Conservation (phyloP, 768 basidiomycete genomes). For the Leucosporidium scottii region DNA sequence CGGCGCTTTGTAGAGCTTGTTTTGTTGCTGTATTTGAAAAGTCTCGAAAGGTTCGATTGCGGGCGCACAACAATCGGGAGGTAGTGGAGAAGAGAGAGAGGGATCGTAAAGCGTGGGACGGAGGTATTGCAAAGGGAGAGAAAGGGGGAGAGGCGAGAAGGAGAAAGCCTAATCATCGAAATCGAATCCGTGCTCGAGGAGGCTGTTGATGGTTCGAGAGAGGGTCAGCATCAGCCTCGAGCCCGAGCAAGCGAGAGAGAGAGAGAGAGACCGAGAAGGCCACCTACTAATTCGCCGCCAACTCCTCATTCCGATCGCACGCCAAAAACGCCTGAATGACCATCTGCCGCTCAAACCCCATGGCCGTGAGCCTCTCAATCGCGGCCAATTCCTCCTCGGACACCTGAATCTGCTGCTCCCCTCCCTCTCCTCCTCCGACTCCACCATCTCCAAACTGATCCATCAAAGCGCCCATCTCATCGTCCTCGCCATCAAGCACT, state of each 20-base stretch:
- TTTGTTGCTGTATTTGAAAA: no score
- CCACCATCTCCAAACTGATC: conserved; percentile 23
- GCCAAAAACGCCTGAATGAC: conserved; percentile 88
- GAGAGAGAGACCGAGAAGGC: not conserved
- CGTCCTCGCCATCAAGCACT: conserved; percentile 42
- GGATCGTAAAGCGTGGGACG: no score
- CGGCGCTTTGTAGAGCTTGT: no score
- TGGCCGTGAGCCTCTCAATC: conserved; percentile 75
- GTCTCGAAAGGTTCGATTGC: no score
- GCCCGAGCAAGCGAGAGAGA: not conserved
- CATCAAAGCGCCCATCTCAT: conserved; percentile 40
- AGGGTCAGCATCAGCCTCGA: no score
- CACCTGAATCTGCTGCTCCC: conserved; percentile 58
- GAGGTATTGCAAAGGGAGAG: not conserved
- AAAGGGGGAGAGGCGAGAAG: not conserved
- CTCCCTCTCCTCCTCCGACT: conserved; percentile 36
- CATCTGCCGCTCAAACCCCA: conserved; percentile 75
- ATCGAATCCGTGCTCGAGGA: conserved; percentile 1
- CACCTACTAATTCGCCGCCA: conserved; percentile 72
- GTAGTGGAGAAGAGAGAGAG: no score
- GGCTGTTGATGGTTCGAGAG: not conserved
- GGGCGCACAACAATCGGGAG: no score
- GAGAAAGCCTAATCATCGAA: not conserved
- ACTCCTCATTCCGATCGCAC: conserved; percentile 93
- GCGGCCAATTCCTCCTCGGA: conserved; percentile 82